These are phyloP conservation scores for Neocallimastix lanati DNA, from an alignment of 192 early-diverging fungal genomes.

Conservation along the genomic window DNA sequence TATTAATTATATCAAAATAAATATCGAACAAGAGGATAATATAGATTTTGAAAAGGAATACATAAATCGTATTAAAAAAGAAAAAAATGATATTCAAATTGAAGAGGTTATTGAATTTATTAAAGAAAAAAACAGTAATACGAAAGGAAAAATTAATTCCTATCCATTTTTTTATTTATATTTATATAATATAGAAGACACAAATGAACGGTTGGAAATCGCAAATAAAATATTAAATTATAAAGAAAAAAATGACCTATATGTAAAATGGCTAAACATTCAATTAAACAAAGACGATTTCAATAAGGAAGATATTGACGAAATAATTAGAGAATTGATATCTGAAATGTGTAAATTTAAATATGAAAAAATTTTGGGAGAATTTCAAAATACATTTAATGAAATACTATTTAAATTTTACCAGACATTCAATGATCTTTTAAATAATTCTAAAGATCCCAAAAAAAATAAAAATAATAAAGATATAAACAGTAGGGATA, in stretches of 20 bases:
- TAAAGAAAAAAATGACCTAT: neutral
- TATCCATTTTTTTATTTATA: neutral
- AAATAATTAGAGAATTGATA: neutral
- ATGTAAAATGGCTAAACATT: neutral
- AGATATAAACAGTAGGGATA: neutral
- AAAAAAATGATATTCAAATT: neutral
- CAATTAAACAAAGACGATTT: neutral
- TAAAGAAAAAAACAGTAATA: neutral
- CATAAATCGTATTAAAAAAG: neutral
- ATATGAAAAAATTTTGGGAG: neutral
- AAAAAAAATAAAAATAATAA: neutral
- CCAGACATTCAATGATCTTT: neutral
- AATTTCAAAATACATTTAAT: neutral
- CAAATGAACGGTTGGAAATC: neutral
- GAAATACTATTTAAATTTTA: neutral
- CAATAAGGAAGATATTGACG: neutral
- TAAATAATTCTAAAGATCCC: neutral
- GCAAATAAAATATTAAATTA: neutral
- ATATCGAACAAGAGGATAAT: neutral
- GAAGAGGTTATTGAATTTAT: neutral
- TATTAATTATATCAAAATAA: neutral
- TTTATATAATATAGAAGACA: neutral
- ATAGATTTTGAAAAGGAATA: neutral
- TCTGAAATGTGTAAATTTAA: neutral
- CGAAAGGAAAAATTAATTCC: neutral